phyloP scores from a whole-genome alignment of 2,329 filamentous ascomycete genomes.

The Cladosporium sphaerospermum region DNA sequence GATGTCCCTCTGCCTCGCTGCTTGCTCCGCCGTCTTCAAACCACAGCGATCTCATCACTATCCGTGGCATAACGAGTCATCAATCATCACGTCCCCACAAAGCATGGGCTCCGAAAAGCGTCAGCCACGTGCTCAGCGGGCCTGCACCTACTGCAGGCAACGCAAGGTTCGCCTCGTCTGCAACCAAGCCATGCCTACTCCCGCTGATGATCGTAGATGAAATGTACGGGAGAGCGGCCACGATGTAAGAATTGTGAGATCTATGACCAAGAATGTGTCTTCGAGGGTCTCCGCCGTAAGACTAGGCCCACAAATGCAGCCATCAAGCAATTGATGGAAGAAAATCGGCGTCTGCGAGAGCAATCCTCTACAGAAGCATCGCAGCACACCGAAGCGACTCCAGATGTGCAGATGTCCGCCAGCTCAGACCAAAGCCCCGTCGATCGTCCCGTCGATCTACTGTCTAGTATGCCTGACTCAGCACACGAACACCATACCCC shows the following conservation, averaged over 20 bases:
- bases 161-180: constrained; percentile 10
- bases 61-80: no score
- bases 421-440: not conserved
- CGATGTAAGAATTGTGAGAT: constrained; percentile 42
- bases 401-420: constrained; percentile 25
- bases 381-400: not conserved
- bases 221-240: constrained; percentile 43
- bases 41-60: no score
- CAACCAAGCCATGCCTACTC: not conserved
- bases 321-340: constrained; percentile 15
- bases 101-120: constrained; percentile 10
- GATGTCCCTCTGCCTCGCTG: no score
- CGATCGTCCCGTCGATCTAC: not conserved
- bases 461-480: not conserved
- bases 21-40: no score
- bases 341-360: constrained; percentile 17
- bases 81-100: no score
- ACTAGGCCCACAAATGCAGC: constrained; percentile 22
- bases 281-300: constrained; percentile 32
- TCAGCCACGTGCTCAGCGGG: constrained; percentile 10
- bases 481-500: not conserved
- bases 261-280: constrained; percentile 41
- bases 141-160: constrained; percentile 13
- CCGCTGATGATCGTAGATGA: constrained; percentile 35
- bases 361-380: not conserved